These are phyloP conservation scores for Chlorencoelia australis DNA, from an alignment of 2,329 filamentous ascomycete species.

Conservation along the genomic window DNA sequence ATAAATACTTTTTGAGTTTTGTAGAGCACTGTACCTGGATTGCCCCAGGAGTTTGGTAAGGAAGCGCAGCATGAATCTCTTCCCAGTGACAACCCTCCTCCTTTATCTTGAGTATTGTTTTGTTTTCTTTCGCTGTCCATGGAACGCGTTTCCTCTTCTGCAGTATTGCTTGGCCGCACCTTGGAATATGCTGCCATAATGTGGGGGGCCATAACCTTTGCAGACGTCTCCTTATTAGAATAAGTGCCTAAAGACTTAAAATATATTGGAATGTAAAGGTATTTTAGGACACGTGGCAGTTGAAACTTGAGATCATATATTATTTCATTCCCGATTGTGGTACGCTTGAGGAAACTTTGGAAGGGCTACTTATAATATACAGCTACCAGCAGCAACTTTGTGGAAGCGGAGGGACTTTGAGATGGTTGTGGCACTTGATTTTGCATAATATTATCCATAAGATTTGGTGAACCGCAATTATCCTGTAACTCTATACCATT, in stretches of 20 bases:
- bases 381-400: conserved; percentile 9
- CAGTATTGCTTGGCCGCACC: neutral
- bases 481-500: conserved; percentile 3
- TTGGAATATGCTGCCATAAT: conserved; percentile 2
- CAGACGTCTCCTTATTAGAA: conserved; percentile 5
- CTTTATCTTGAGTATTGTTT: conserved; percentile 9
- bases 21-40: conserved; percentile 8
- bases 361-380: conserved; percentile 16
- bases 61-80: conserved; percentile 8
- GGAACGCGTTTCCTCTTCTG: conserved; percentile 7
- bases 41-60: conserved; percentile 3
- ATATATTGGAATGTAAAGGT: conserved; percentile 9
- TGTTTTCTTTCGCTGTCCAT: conserved; percentile 9
- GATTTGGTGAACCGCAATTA: conserved; percentile 4
- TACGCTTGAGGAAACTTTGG: conserved; percentile 14
- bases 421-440: conserved; percentile 7
- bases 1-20: conserved; percentile 9
- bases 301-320: conserved; percentile 12
- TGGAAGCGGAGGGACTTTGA: conserved; percentile 5
- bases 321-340: conserved; percentile 7
- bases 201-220: conserved; percentile 4
- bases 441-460: conserved; percentile 3
- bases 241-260: conserved; percentile 15
- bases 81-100: conserved; percentile 6
- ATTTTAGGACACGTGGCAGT: conserved; percentile 6